Conservation (phyloP, 2,329 filamentous ascomycete genomes). For the Phyllosticta citrichinensis region DNA sequence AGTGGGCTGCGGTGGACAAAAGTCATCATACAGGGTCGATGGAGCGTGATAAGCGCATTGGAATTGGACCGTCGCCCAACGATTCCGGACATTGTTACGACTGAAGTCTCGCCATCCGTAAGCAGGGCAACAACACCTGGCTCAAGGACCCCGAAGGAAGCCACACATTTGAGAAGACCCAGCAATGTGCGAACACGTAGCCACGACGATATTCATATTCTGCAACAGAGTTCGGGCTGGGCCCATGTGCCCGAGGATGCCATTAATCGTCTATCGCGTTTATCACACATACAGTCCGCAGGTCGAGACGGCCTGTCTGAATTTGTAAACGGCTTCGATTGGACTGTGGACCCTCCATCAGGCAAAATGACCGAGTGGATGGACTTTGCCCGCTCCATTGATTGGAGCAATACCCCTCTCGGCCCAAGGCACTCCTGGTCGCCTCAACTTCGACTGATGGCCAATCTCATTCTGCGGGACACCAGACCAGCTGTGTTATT, state of each 20-base stretch:
- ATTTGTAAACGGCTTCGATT: conserved; percentile 27
- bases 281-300: not conserved
- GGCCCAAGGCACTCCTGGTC: conserved; percentile 41
- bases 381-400: conserved; percentile 30
- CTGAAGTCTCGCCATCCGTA: not conserved
- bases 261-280: not conserved
- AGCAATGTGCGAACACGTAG: conserved; percentile 1
- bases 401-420: conserved; percentile 40
- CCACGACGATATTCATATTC: not conserved
- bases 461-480: conserved; percentile 23
- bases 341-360: conserved; percentile 10
- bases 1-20: conserved; percentile 21
- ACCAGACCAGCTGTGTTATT: conserved; percentile 27
- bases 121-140: not conserved
- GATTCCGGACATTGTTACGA: not conserved
- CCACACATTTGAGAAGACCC: not conserved
- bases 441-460: conserved; percentile 35
- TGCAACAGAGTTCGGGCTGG: not conserved
- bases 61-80: not conserved
- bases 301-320: not conserved
- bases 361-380: conserved; percentile 19
- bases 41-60: conserved; percentile 22
- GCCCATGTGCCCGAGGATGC: not conserved
- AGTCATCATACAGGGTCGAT: conserved; percentile 16
- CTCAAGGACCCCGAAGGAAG: not conserved